These are phyloP conservation scores for Hymenoscyphus occultus DNA, from an alignment of 2,329 filamentous ascomycete species.

Conservation along the genomic window DNA sequence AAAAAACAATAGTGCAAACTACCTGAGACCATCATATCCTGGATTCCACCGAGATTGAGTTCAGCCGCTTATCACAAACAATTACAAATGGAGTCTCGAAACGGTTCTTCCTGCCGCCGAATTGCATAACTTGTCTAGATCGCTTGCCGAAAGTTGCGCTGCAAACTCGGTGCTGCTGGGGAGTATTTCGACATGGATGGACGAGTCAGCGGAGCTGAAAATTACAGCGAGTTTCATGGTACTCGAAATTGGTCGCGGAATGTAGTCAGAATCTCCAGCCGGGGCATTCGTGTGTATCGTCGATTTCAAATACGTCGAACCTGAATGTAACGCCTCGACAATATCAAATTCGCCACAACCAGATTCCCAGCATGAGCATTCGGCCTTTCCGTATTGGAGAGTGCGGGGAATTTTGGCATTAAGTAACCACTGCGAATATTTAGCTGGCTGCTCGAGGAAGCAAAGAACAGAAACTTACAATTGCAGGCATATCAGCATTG, in stretches of 20 bases:
- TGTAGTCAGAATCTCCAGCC: constrained; percentile 69
- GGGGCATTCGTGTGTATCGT: constrained; percentile 64
- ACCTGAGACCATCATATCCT: constrained; percentile 1
- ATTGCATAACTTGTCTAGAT: constrained; percentile 25
- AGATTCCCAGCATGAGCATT: constrained; percentile 69
- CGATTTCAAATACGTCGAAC: constrained; percentile 65
- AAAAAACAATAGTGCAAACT: neutral
- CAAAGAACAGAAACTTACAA: constrained; percentile 33
- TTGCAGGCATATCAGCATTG: constrained; percentile 67
- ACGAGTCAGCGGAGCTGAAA: constrained; percentile 50
- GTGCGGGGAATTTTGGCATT: constrained; percentile 71
- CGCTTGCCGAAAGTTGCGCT: constrained; percentile 39
- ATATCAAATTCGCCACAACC: constrained; percentile 76
- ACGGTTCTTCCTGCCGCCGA: constrained; percentile 9
- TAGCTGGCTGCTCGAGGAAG: neutral
- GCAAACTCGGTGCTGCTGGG: constrained; percentile 40
- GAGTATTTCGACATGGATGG: constrained; percentile 51
- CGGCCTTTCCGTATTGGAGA: constrained; percentile 59
- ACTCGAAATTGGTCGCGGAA: constrained; percentile 58
- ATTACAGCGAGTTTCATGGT: constrained; percentile 64
- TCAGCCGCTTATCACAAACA: neutral
- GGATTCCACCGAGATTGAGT: neutral
- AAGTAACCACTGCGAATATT: constrained; percentile 56
- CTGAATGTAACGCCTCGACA: constrained; percentile 65
- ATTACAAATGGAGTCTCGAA: constrained; percentile 17